These are phyloP conservation scores for Phytophthora syringae DNA, from an alignment of 352 stramenopile genomes.

Conservation along the genomic window DNA sequence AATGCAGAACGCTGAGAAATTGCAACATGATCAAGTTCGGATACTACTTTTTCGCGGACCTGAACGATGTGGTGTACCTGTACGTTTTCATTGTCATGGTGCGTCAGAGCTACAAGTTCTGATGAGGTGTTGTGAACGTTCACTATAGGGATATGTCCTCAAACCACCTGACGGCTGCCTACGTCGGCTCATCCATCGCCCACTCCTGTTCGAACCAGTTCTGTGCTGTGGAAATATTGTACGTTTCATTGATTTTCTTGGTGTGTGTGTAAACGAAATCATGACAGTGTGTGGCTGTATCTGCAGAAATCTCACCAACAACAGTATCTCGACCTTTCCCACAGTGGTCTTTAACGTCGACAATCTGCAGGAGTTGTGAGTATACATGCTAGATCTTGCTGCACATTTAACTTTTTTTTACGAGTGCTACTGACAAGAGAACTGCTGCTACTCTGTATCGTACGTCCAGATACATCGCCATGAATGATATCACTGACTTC, in stretches of 20 bases:
- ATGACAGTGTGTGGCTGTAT: neutral
- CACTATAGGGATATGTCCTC: slow-evolving; percentile 43
- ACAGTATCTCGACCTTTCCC: slow-evolving; percentile 39
- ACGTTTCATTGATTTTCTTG: slow-evolving; percentile 13
- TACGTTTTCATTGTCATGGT: slow-evolving; percentile 16
- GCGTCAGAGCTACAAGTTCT: neutral
- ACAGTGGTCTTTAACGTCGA: slow-evolving; percentile 43
- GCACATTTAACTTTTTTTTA: neutral
- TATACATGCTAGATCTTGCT: neutral
- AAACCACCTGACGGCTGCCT: slow-evolving; percentile 46
- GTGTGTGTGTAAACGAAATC: neutral
- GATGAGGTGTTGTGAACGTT: neutral
- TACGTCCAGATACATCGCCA: slow-evolving; percentile 24
- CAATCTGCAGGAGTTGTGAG: slow-evolving; percentile 38
- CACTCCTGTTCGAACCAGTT: slow-evolving; percentile 34
- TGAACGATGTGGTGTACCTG: slow-evolving; percentile 36
- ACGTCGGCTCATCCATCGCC: slow-evolving; percentile 36
- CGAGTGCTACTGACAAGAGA: neutral
- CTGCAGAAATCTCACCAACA: slow-evolving; percentile 41
- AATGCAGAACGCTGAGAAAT: slow-evolving; percentile 47
- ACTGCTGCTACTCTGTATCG: neutral
- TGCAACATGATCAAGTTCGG: slow-evolving; percentile 52
- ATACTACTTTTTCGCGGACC: slow-evolving; percentile 37
- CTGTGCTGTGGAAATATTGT: slow-evolving; percentile 42
- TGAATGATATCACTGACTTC: slow-evolving; percentile 41